phyloP scores from a whole-genome alignment of 116 monocot genomes.

The Zostera marina region DNA sequence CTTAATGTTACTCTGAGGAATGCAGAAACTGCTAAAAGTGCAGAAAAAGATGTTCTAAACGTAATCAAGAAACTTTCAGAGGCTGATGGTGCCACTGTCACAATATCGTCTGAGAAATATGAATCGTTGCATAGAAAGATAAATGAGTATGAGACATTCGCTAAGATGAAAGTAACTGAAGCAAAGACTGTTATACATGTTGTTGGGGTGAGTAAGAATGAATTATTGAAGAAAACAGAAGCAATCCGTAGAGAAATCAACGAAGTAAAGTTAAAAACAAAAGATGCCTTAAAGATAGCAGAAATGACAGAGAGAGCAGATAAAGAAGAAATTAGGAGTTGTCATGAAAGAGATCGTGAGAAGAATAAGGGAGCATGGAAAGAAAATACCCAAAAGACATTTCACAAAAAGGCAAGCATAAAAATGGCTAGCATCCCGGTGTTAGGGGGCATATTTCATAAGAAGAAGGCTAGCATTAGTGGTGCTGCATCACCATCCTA shows the following conservation, averaged over 20 bases:
- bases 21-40: conserved; percentile 55
- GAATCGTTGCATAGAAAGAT: conserved; percentile 47
- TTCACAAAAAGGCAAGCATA: too few species aligned
- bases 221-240: conserved; percentile 39
- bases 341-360: conserved; percentile 52
- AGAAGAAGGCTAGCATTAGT: conserved; percentile 5
- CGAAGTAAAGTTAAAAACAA: conserved; percentile 41
- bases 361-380: conserved; percentile 25
- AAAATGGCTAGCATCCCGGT: too few species aligned
- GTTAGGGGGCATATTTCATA: too few species aligned
- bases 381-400: too few species aligned
- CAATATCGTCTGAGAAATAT: conserved; percentile 50
- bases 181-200: conserved; percentile 57
- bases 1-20: conserved; percentile 44
- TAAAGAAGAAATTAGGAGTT: conserved; percentile 51
- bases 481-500: conserved; percentile 5
- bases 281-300: conserved; percentile 49
- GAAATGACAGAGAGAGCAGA: conserved; percentile 59
- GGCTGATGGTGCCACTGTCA: conserved; percentile 50
- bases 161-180: conserved; percentile 59
- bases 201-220: conserved; percentile 52
- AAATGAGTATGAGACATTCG: conserved; percentile 40
- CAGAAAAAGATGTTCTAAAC: conserved; percentile 47
- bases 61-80: conserved; percentile 50
- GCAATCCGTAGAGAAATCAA: conserved; percentile 36